These are phyloP conservation scores for Calonectria naviculata DNA, from an alignment of 2,329 filamentous ascomycete genomes.

Conservation along the genomic window DNA sequence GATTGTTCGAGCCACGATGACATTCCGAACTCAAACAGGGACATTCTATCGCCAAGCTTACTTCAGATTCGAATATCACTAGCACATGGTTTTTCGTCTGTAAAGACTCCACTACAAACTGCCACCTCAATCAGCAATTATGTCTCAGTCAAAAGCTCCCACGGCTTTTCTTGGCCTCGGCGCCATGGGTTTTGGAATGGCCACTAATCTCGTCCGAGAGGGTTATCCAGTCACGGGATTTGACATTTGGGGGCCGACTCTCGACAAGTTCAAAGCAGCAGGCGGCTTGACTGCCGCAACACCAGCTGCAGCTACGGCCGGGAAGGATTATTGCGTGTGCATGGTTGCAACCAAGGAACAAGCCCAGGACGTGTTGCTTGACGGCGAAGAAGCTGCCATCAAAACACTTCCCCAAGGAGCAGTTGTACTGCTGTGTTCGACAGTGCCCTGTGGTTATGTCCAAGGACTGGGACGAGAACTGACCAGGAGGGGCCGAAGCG, in stretches of 20 bases:
- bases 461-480: neutral
- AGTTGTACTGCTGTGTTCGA: constrained; percentile 1
- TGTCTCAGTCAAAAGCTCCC: neutral
- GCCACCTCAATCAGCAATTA: neutral
- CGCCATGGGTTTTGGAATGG: constrained; percentile 29
- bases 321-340: neutral
- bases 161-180: constrained; percentile 17
- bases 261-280: neutral
- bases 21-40: no score
- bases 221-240: constrained; percentile 16
- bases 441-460: constrained; percentile 6
- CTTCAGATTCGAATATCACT: no score
- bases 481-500: neutral
- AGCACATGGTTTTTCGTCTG: no score
- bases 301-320: neutral
- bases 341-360: constrained; percentile 23
- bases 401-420: neutral
- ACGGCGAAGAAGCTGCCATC: neutral
- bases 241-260: constrained; percentile 2
- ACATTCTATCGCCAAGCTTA: no score
- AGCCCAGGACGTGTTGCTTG: constrained; percentile 3
- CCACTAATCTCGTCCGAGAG: neutral
- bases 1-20: no score
- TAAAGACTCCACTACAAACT: no score
- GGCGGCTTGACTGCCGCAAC: neutral